Evolutionary conservation across 345 rosid species (phyloP).

Genomic region (Bruguiera parviflora): DNA sequence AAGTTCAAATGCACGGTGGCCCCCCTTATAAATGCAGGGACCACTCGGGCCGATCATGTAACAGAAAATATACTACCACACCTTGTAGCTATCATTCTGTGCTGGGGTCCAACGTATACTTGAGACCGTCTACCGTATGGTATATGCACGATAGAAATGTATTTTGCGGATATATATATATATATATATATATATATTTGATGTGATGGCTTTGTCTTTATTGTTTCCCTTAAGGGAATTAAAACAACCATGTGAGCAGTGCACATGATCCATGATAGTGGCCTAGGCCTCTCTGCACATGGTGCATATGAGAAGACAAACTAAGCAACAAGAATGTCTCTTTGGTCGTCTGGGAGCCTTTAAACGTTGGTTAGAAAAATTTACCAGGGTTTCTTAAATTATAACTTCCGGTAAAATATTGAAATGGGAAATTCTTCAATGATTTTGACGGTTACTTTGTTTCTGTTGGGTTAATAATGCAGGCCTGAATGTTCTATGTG

Average conservation of each 20-base stretch:
- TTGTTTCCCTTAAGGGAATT: background rate
- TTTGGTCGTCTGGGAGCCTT: background rate
- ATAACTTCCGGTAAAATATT: background rate
- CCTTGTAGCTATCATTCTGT: conserved; percentile 3
- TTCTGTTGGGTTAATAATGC: conserved; percentile 9
- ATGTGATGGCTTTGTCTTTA: too few relatives aligned
- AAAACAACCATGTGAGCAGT: background rate
- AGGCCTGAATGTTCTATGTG: conserved; percentile 92
- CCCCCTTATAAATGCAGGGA: conserved; percentile 12
- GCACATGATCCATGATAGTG: conserved; percentile 1
- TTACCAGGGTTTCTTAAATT: too few relatives aligned
- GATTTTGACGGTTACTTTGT: background rate
- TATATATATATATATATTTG: too few relatives aligned
- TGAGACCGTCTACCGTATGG: too few relatives aligned
- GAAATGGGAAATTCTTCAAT: background rate
- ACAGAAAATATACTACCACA: background rate
- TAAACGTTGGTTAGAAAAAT: background rate
- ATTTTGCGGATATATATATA: too few relatives aligned
- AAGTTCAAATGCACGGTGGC: conserved; percentile 4
- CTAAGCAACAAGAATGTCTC: conserved; percentile 7
- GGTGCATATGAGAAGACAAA: conserved; percentile 20
- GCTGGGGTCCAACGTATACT: background rate
- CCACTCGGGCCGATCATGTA: conserved; percentile 23
- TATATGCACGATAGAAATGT: too few relatives aligned
- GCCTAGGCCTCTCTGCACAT: conserved; percentile 20